Base-by-base conservation (phyloP, 345 rosid species). In the Corchorus capsularis region DNA sequence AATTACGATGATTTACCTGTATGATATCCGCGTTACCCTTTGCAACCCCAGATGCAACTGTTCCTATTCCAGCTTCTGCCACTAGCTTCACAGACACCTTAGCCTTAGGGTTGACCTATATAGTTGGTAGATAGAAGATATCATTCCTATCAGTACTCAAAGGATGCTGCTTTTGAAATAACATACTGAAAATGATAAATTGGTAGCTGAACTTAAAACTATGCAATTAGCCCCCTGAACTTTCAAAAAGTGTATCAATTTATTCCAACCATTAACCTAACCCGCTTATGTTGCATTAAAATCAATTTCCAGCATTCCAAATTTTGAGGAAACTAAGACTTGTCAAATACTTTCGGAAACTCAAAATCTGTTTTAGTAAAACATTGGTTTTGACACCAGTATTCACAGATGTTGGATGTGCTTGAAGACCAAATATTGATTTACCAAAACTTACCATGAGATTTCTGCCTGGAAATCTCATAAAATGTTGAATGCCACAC, bases 31-130 rank as follows among this genome's bases (percentile, higher is more conserved):
- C 99, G 78, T 96, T 96, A 85, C 96, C 99, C 93, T 96, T 93
- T 35, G 99, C 94, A 86, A 96, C 99, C 34, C 99, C 98, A 69
- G 99, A 96, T 79, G 97, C 98, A 82, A 96, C 99, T 15, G 98
- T 96, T 73, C 99, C 99, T 16, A 96, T 96, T 53, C 99, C 98
- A 82, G 98, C 99, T 89, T 96, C 98, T 34, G 95, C 98, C 13
- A 96, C 99, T 4, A 96, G 95, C 89, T 96, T 96, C 79, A 96
- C 98, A 37, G 97, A 93, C 60, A 93, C 99, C 92, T 96, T 96
- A 46, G 99, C 99, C 77, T 85, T 93, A 63, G 97, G 96, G 80
- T 96, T 96, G 64, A 96, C 93, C 99, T 96, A 82, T 77, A 80
- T 68, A 70, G 74, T 73, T 55, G 39, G 57, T 59, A 67, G 66